Evolutionary conservation across 192 early-diverging fungal genomes (phyloP).

Genomic region (Coemansia umbellata): DNA sequence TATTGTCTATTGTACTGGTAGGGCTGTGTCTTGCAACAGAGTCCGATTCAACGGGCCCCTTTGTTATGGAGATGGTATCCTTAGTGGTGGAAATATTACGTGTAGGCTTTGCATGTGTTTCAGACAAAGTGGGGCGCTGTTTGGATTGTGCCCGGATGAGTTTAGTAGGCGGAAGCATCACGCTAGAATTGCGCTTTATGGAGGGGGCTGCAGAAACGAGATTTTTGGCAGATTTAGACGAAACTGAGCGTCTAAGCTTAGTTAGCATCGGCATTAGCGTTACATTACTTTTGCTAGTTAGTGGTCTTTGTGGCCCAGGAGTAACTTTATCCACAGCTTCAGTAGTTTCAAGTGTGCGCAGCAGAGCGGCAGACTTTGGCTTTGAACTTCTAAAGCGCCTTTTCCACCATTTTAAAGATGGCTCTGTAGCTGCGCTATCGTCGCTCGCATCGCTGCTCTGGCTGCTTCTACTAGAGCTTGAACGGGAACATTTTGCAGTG

Average conservation of each 20-base stretch:
- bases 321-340: background rate
- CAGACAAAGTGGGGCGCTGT: too few species aligned
- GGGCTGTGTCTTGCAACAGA: too few species aligned
- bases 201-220: too few species aligned
- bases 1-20: too few species aligned
- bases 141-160: too few species aligned
- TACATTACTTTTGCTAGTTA: background rate
- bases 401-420: constrained; percentile 41
- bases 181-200: too few species aligned
- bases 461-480: constrained; percentile 31
- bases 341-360: background rate
- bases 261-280: constrained; percentile 24
- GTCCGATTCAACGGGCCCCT: too few species aligned
- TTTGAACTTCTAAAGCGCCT: constrained; percentile 16
- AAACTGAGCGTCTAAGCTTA: constrained; percentile 30
- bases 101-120: too few species aligned
- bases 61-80: too few species aligned
- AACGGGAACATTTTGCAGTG: constrained; percentile 42
- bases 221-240: constrained; percentile 14
- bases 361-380: constrained; percentile 1
- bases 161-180: too few species aligned
- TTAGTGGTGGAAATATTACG: too few species aligned
- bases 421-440: constrained; percentile 26
- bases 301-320: background rate
- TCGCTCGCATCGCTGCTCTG: constrained; percentile 26